Evolutionary conservation across 768 basidiomycete genomes (phyloP).

Genomic region (Porpolomopsis calyptriformis): DNA sequence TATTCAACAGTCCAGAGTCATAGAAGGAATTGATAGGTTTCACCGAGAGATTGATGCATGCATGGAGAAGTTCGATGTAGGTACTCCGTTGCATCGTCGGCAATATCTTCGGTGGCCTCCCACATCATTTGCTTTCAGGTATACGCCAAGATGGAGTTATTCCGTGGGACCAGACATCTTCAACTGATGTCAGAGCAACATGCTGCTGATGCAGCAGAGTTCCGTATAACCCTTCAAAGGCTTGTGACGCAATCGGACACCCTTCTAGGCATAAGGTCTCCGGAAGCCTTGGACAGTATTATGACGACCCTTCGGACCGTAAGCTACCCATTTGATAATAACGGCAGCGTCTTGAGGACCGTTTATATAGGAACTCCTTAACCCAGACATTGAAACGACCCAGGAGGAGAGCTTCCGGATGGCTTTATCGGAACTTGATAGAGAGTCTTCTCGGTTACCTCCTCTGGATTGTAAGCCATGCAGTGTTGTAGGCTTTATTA

Average conservation of each 20-base stretch:
- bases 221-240: conserved; percentile 24
- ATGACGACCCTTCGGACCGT: conserved; percentile 36
- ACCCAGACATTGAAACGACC: conserved; percentile 20
- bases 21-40: conserved; percentile 28
- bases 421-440: conserved; percentile 30
- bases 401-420: conserved; percentile 25
- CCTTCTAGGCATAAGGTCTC: conserved; percentile 18
- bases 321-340: conserved; percentile 5
- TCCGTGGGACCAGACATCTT: conserved; percentile 18
- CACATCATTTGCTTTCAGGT: conserved; percentile 14
- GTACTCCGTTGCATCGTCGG: conserved; percentile 7
- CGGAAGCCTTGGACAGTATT: conserved; percentile 25
- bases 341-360: neutral
- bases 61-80: conserved; percentile 27
- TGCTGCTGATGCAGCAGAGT: conserved; percentile 21
- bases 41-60: conserved; percentile 28
- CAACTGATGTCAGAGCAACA: conserved; percentile 20
- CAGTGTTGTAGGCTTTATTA: neutral
- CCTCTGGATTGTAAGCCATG: conserved; percentile 31
- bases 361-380: conserved; percentile 24
- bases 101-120: neutral
- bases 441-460: conserved; percentile 29
- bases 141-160: conserved; percentile 21
- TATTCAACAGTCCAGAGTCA: conserved; percentile 29
- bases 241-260: conserved; percentile 26